These are phyloP conservation scores for Podila epigama DNA, from an alignment of 192 early-diverging fungal species.

Conservation along the genomic window DNA sequence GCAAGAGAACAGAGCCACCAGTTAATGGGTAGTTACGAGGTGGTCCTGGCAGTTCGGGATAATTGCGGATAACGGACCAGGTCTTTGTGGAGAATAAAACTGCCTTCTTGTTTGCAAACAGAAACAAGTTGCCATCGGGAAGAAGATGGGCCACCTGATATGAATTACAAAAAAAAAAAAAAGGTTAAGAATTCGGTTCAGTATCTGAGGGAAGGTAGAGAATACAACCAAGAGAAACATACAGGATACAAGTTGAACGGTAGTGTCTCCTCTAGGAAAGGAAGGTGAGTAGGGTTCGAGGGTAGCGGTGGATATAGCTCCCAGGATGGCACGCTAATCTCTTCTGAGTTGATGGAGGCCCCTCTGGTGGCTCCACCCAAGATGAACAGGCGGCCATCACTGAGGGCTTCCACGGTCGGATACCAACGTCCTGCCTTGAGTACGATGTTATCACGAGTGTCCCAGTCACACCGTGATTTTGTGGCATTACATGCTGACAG, in stretches of 20 bases:
- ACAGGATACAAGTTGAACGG: constrained; percentile 55
- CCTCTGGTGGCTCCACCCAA: constrained; percentile 58
- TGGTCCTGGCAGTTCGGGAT: constrained; percentile 55
- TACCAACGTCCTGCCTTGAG: constrained; percentile 57
- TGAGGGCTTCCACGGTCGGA: constrained; percentile 55
- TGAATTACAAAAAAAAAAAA: not conserved
- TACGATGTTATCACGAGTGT: constrained; percentile 29
- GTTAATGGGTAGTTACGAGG: constrained; percentile 65
- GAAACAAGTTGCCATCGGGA: constrained; percentile 57
- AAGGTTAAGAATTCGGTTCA: not conserved
- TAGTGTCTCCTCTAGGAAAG: constrained; percentile 51
- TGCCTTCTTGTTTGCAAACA: constrained; percentile 54
- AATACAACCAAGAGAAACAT: not conserved
- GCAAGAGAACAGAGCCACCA: constrained; percentile 58
- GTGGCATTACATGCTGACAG: constrained; percentile 45
- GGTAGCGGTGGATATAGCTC: constrained; percentile 55
- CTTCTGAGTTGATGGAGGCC: constrained; percentile 45
- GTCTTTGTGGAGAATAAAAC: constrained; percentile 54
- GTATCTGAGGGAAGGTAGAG: no score
- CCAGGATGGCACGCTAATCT: constrained; percentile 50
- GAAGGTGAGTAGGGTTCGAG: constrained; percentile 47
- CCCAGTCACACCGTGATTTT: constrained; percentile 52
- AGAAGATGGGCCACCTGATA: constrained; percentile 51
- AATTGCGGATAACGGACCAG: constrained; percentile 41
- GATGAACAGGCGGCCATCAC: constrained; percentile 57